Percentiles rank a stretch among this genome's conserved stretches.
Evolutionary conservation across 2,329 filamentous ascomycete species (phyloP).

Genomic region (Colletotrichum lentis): DNA sequence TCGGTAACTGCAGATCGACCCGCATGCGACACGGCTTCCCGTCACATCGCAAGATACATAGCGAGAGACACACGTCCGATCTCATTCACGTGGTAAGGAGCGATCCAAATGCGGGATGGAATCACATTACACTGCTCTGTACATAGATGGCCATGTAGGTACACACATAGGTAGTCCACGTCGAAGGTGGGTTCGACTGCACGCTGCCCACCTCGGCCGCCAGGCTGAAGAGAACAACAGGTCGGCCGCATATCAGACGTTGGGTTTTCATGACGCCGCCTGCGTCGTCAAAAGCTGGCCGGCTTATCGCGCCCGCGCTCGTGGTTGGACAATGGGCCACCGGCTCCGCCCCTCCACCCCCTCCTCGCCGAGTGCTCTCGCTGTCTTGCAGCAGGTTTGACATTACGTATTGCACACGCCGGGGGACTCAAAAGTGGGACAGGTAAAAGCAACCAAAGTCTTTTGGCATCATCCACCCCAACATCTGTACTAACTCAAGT

Average conservation of each 20-base stretch:
- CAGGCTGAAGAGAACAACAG: neutral
- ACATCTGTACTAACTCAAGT: neutral
- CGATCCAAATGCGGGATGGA: neutral
- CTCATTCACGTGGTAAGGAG: neutral
- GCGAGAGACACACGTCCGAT: neutral
- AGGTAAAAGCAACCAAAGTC: neutral
- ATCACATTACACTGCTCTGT: neutral
- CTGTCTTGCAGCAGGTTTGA: neutral
- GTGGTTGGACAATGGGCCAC: slow-evolving; percentile 34
- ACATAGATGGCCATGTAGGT: no score
- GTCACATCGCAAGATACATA: neutral
- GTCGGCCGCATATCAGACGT: slow-evolving; percentile 17
- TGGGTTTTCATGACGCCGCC: slow-evolving; percentile 32
- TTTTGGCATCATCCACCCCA: neutral
- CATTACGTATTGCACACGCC: slow-evolving; percentile 1
- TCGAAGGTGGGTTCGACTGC: neutral
- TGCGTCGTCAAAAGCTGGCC: slow-evolving; percentile 31
- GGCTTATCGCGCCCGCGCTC: slow-evolving; percentile 30
- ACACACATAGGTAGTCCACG: neutral
- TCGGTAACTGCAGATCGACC: slow-evolving; percentile 1
- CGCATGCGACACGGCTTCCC: slow-evolving; percentile 1
- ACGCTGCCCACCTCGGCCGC: neutral
- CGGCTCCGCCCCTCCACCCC: slow-evolving; percentile 5
- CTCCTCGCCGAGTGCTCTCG: neutral
- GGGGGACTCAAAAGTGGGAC: neutral